A percentile compares a stretch with the other conserved stretches of the same genome.
Conservation (phyloP, 1,284 basidiomycete species). For the Somion occarium region DNA sequence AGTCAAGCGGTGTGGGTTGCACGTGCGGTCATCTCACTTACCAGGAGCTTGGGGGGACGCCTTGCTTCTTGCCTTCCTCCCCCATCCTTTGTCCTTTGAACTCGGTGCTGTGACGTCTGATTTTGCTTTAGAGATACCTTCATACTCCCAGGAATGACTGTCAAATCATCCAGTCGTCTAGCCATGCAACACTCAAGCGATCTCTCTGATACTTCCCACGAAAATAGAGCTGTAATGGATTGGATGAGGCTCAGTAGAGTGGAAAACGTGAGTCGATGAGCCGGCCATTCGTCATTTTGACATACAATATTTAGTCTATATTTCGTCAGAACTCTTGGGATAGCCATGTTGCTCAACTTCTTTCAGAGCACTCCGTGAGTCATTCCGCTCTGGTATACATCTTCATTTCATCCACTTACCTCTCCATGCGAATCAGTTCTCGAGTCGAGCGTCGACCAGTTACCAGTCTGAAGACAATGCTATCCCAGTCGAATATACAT, state of each 20-base stretch:
- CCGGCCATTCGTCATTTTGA: slow-evolving; percentile 10
- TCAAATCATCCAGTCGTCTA: slow-evolving; percentile 1
- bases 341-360: slow-evolving; percentile 16
- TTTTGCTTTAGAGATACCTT: slow-evolving; percentile 10
- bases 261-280: slow-evolving; percentile 15
- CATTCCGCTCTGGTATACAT: slow-evolving; percentile 5
- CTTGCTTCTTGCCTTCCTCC: slow-evolving; percentile 19
- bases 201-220: slow-evolving; percentile 1
- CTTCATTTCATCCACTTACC: too few relatives aligned
- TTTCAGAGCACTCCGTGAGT: slow-evolving; percentile 7
- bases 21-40: slow-evolving; percentile 6
- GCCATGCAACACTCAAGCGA: not conserved
- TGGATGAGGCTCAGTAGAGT: slow-evolving; percentile 22
- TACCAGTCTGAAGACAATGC: not conserved
- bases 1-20: not conserved
- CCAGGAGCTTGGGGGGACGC: not conserved
- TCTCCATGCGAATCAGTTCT: not conserved
- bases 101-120: slow-evolving; percentile 10
- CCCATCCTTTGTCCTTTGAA: slow-evolving; percentile 13
- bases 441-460: not conserved
- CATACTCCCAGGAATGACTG: slow-evolving; percentile 6
- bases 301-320: not conserved
- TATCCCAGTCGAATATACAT: slow-evolving; percentile 5
- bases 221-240: slow-evolving; percentile 20
- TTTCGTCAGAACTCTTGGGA: slow-evolving; percentile 19